phyloP scores from a whole-genome alignment of 139 green algal genomes.

The Coelastrella sp. region DNA sequence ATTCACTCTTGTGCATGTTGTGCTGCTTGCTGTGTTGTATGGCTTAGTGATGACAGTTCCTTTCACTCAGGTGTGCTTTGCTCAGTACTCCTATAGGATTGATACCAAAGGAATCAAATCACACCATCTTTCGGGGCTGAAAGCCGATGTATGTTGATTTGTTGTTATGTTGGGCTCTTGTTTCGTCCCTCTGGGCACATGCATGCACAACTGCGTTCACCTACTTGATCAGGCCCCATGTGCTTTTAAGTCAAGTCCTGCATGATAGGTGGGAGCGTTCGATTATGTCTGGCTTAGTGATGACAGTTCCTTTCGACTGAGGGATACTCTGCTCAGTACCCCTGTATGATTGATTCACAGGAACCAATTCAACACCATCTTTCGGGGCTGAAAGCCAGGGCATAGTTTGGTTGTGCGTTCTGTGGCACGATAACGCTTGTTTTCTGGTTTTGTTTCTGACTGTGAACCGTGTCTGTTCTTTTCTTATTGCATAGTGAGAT shows the following conservation, averaged over 20 bases:
- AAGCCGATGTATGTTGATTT: too few species aligned
- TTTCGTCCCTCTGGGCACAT: too few species aligned
- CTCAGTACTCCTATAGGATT: constrained; percentile 17
- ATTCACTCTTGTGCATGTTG: too few species aligned
- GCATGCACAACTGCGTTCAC: too few species aligned
- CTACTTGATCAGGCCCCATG: too few species aligned
- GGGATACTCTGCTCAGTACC: constrained; percentile 22
- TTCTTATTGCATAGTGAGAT: too few species aligned
- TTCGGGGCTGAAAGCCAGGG: constrained; percentile 39
- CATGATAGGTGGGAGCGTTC: too few species aligned
- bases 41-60: constrained; percentile 47
- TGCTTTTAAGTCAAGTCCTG: too few species aligned
- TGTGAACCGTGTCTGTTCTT: background rate
- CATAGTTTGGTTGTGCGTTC: background rate
- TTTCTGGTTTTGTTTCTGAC: background rate
- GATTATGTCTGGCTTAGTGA: constrained; percentile 42
- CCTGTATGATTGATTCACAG: too few species aligned
- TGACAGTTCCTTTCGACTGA: constrained; percentile 44
- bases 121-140: constrained; percentile 50
- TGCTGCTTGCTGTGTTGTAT: too few species aligned
- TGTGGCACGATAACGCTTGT: background rate
- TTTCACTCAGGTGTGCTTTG: constrained; percentile 12
- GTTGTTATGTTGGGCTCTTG: too few species aligned
- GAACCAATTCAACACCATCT: constrained; percentile 47
- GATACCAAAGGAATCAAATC: constrained; percentile 43